Evolutionary conservation across 73 alveolate genomes (phyloP).

Genomic region (Effrenium voratum): DNA sequence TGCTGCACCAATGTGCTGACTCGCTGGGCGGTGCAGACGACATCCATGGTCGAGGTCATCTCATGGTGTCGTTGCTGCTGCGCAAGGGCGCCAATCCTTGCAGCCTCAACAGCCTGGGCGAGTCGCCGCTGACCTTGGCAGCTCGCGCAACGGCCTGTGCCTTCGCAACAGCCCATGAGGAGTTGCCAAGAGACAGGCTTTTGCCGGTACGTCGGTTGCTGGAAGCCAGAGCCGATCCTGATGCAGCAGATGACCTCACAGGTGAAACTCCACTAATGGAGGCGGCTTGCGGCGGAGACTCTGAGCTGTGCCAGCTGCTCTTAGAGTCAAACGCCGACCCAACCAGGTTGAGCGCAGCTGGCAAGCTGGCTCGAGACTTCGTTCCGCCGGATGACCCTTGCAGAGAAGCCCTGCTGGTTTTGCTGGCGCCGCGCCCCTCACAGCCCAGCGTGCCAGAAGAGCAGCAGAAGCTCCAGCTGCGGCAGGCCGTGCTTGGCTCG

Average conservation of each 20-base stretch:
- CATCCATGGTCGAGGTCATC: neutral
- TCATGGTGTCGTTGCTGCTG: constrained; percentile 39
- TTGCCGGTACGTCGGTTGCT: neutral
- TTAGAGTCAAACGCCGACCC: constrained; percentile 68
- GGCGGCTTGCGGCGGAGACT: constrained; percentile 86
- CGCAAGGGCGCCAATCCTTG: constrained; percentile 52
- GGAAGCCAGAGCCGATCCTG: constrained; percentile 57
- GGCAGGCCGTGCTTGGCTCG: neutral
- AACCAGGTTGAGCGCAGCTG: constrained; percentile 70
- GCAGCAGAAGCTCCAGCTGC: too few species aligned
- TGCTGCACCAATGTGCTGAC: constrained; percentile 83
- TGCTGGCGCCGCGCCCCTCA: too few species aligned
- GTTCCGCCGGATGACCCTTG: constrained; percentile 31
- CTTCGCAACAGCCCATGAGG: too few species aligned
- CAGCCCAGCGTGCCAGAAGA: too few species aligned
- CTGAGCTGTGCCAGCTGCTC: constrained; percentile 31
- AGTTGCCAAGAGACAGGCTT: neutral
- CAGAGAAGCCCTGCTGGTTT: too few species aligned
- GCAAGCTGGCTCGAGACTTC: constrained; percentile 73
- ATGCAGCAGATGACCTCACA: constrained; percentile 72
- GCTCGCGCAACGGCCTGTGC: constrained; percentile 65
- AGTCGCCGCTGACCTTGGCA: constrained; percentile 71
- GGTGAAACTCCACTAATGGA: constrained; percentile 75
- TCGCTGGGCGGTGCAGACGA: constrained; percentile 28
- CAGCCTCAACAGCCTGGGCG: constrained; percentile 74